phyloP scores from a whole-genome alignment of 805 yeast genomes.

The Candida quercuum region DNA sequence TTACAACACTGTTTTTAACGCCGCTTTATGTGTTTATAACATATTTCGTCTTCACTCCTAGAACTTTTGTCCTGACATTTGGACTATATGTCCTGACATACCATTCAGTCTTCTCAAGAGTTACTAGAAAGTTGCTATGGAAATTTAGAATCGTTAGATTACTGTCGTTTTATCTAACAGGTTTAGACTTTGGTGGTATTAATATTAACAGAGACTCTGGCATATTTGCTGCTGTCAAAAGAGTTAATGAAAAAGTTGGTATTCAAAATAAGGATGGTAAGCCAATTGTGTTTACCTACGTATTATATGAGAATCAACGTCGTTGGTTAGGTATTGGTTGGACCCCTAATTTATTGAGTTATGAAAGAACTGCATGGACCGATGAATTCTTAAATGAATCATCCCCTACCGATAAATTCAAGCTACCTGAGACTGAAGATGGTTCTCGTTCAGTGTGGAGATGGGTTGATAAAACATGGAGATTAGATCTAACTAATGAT shows the following conservation, averaged over 20 bases:
- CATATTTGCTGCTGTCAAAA: slow-evolving; percentile 37
- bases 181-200: slow-evolving; percentile 65
- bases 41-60: slow-evolving; percentile 64
- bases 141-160: slow-evolving; percentile 66
- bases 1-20: slow-evolving; percentile 80
- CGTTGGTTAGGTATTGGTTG: slow-evolving; percentile 98
- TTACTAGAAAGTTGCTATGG: slow-evolving; percentile 83
- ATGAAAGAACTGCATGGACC: slow-evolving; percentile 96
- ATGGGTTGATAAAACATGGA: slow-evolving; percentile 94
- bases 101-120: slow-evolving; percentile 81
- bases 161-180: slow-evolving; percentile 76
- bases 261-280: slow-evolving; percentile 30
- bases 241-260: slow-evolving; percentile 31
- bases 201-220: slow-evolving; percentile 35
- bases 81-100: slow-evolving; percentile 69
- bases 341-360: slow-evolving; percentile 87
- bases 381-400: slow-evolving; percentile 91
- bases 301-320: slow-evolving; percentile 89
- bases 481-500: slow-evolving; percentile 82
- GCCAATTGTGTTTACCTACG: slow-evolving; percentile 82
- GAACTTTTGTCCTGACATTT: slow-evolving; percentile 50
- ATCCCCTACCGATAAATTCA: slow-evolving; percentile 68
- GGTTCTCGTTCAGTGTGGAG: slow-evolving; percentile 77
- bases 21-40: slow-evolving; percentile 76
- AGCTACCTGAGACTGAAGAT: slow-evolving; percentile 70